Percentiles rank a stretch among this genome's conserved stretches.
Evolutionary conservation across 2,329 filamentous ascomycete species (phyloP).

Genomic region (Mycocentrospora acerina): DNA sequence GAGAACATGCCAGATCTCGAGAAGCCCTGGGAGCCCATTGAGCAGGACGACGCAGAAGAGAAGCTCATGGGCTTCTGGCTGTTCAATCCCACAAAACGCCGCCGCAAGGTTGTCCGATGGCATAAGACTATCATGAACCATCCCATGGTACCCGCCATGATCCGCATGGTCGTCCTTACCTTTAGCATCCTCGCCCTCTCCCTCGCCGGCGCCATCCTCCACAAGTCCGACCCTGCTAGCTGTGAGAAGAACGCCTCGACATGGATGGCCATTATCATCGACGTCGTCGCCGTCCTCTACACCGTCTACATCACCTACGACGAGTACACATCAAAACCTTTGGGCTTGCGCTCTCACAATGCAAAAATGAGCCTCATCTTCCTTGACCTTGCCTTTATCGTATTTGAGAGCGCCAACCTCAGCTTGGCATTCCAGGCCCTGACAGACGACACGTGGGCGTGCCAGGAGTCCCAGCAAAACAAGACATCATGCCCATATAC

Average conservation of each 20-base stretch:
- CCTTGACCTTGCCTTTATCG: constrained; percentile 92
- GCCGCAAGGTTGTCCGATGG: constrained; percentile 59
- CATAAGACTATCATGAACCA: constrained; percentile 74
- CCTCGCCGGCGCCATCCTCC: constrained; percentile 73
- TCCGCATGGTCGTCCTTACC: constrained; percentile 76
- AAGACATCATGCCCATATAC: constrained; percentile 28
- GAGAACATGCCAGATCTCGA: constrained; percentile 51
- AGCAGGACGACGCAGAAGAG: constrained; percentile 53
- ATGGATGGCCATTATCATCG: constrained; percentile 85
- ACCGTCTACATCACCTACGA: constrained; percentile 93
- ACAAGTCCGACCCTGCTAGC: constrained; percentile 41
- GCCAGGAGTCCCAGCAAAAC: constrained; percentile 26
- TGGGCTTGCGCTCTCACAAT: constrained; percentile 79
- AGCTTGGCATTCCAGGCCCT: constrained; percentile 86
- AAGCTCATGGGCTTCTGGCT: constrained; percentile 53
- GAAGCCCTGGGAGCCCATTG: constrained; percentile 56
- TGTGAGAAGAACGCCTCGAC: constrained; percentile 62
- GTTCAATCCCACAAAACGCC: constrained; percentile 50
- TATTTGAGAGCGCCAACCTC: constrained; percentile 93
- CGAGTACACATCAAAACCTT: constrained; percentile 90
- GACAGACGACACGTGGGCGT: constrained; percentile 60
- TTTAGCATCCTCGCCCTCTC: constrained; percentile 82
- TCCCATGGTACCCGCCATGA: constrained; percentile 80
- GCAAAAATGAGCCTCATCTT: constrained; percentile 89
- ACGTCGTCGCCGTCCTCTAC: constrained; percentile 85